phyloP scores from a whole-genome alignment of 352 stramenopile genomes.

The Globisporangium iwayamae region DNA sequence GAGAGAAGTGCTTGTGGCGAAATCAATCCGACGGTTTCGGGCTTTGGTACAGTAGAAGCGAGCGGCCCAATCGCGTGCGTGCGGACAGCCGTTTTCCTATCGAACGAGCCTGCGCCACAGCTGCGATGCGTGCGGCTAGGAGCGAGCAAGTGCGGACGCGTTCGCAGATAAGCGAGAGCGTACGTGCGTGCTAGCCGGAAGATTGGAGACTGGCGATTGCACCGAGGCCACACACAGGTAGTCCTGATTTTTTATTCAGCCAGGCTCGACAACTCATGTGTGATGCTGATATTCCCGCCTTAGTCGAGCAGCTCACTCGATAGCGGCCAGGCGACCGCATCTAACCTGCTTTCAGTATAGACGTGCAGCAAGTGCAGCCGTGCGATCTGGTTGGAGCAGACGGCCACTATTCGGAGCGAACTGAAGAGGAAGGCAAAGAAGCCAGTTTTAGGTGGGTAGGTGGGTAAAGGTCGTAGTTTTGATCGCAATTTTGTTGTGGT shows the following conservation, averaged over 20 bases:
- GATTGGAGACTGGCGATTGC: not conserved
- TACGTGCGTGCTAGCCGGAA: too few species aligned
- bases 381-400: not conserved
- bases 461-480: too few species aligned
- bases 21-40: constrained; percentile 5
- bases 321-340: not conserved
- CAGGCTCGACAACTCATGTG: not conserved
- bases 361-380: not conserved
- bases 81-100: not conserved
- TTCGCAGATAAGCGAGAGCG: too few species aligned
- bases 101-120: not conserved
- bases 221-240: not conserved
- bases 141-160: not conserved
- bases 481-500: too few species aligned
- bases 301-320: too few species aligned
- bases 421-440: not conserved
- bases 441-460: too few species aligned
- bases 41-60: not conserved
- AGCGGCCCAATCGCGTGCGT: not conserved
- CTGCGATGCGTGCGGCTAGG: not conserved
- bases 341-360: not conserved
- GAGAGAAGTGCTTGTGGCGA: not conserved
- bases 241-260: not conserved
- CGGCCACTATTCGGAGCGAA: not conserved
- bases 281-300: not conserved